Evolutionary conservation across 1,284 basidiomycete species (phyloP).

Genomic region (Cryptococcus depauperatus): DNA sequence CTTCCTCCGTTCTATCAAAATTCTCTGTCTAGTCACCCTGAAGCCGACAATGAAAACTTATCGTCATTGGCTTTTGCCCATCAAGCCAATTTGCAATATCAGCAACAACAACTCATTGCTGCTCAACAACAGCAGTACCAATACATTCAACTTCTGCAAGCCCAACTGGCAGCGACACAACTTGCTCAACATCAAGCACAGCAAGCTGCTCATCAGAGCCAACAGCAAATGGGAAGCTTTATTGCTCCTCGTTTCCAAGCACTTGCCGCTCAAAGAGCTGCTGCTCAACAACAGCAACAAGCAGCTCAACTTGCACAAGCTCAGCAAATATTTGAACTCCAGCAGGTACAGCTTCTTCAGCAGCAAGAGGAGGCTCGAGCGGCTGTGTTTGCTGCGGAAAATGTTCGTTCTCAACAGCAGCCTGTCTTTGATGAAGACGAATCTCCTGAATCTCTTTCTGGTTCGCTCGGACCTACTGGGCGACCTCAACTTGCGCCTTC

Average conservation of each 20-base stretch:
- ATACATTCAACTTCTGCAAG: slow-evolving; percentile 40
- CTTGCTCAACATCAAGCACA: slow-evolving; percentile 14
- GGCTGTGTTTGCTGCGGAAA: slow-evolving; percentile 7
- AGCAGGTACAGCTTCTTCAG: slow-evolving; percentile 29
- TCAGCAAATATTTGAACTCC: slow-evolving; percentile 34
- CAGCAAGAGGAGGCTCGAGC: slow-evolving; percentile 23
- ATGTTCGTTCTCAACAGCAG: slow-evolving; percentile 18
- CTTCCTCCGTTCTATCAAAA: slow-evolving; percentile 21
- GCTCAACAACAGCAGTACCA: slow-evolving; percentile 35
- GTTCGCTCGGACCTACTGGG: slow-evolving; percentile 59
- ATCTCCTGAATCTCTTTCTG: slow-evolving; percentile 25
- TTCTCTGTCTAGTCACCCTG: slow-evolving; percentile 14
- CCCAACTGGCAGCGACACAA: slow-evolving; percentile 30
- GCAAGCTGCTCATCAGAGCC: slow-evolving; percentile 14
- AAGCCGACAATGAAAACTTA: slow-evolving; percentile 23
- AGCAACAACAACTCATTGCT: slow-evolving; percentile 38
- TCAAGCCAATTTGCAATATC: slow-evolving; percentile 24
- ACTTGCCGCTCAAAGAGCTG: slow-evolving; percentile 58
- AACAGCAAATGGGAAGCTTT: slow-evolving; percentile 52
- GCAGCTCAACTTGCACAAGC: slow-evolving; percentile 32
- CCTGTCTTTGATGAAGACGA: slow-evolving; percentile 41
- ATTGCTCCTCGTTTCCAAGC: slow-evolving; percentile 79
- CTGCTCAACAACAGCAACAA: slow-evolving; percentile 48
- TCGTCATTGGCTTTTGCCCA: slow-evolving; percentile 20
- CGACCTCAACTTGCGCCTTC: slow-evolving; percentile 79